A percentile compares a stretch with the other conserved stretches of the same genome.
Conservation (phyloP, 176 grass and related monocot species). For the Eragrostis curvula region DNA sequence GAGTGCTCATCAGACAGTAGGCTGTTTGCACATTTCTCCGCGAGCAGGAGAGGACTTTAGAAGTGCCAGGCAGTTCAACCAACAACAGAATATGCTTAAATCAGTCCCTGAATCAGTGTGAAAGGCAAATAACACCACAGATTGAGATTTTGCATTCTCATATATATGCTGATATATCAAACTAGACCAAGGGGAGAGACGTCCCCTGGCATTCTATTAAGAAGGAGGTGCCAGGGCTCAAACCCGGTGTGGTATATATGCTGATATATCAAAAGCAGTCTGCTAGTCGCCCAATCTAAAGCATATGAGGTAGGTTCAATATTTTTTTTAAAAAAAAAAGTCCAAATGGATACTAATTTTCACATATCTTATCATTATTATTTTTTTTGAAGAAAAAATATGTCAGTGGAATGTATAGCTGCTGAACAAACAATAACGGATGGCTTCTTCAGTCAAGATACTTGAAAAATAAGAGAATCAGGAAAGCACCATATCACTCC, state of each 20-base stretch:
- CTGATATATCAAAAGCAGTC: neutral
- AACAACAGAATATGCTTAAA: slow-evolving; percentile 20
- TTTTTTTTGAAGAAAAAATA: neutral
- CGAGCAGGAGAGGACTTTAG: neutral
- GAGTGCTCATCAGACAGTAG: slow-evolving; percentile 40
- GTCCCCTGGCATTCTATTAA: too few species aligned
- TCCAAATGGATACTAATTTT: neutral
- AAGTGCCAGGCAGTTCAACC: slow-evolving; percentile 18
- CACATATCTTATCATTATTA: neutral
- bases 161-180: neutral
- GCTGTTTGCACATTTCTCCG: slow-evolving; percentile 38
- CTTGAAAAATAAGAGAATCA: neutral
- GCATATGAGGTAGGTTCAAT: neutral
- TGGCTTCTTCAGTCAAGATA: neutral
- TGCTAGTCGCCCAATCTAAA: neutral
- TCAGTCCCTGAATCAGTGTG: neutral
- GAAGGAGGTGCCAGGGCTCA: too few species aligned
- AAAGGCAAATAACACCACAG: neutral
- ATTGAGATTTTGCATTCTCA: neutral
- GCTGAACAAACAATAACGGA: neutral
- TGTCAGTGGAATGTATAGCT: neutral
- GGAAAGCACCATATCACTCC: neutral
- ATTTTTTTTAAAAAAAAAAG: neutral
- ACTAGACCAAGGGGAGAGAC: too few species aligned
- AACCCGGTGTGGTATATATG: too few species aligned